A percentile compares a stretch with the other conserved stretches of the same genome.
phyloP scores from a whole-genome alignment of 2,329 filamentous ascomycete species.

The Taxawa tesnikishii region DNA sequence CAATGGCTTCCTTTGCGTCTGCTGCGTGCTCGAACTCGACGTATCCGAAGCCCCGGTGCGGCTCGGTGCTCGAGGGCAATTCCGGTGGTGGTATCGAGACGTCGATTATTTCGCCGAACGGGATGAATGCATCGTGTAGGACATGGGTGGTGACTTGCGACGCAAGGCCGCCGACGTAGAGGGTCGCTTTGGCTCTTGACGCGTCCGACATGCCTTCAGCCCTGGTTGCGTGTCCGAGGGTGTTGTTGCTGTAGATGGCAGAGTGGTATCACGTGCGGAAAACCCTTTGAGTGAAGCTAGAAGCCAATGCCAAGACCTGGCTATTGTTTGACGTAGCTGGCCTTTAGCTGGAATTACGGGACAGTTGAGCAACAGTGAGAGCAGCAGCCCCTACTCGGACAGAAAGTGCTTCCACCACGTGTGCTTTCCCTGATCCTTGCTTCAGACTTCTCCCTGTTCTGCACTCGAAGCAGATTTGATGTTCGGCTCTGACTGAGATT shows the following conservation, averaged over 20 bases:
- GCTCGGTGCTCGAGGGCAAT: slow-evolving; percentile 60
- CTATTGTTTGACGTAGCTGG: neutral
- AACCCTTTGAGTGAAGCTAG: neutral
- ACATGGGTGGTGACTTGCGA: slow-evolving; percentile 62
- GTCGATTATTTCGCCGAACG: slow-evolving; percentile 91
- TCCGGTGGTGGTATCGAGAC: slow-evolving; percentile 85
- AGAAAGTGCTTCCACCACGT: neutral
- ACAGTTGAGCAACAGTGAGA: neutral
- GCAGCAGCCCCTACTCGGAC: neutral
- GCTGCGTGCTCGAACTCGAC: slow-evolving; percentile 80
- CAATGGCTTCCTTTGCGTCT: slow-evolving; percentile 88
- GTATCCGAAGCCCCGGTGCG: slow-evolving; percentile 89
- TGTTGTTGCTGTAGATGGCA: slow-evolving; percentile 1
- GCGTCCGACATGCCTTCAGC: slow-evolving; percentile 66
- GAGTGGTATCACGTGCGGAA: neutral
- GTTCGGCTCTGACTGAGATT: neutral
- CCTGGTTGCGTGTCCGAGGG: too few relatives aligned
- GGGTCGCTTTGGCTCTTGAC: slow-evolving; percentile 74
- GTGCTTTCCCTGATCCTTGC: slow-evolving; percentile 1
- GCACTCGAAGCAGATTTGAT: slow-evolving; percentile 2
- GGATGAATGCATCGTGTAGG: slow-evolving; percentile 83
- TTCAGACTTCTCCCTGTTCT: slow-evolving; percentile 12
- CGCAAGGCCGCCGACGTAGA: slow-evolving; percentile 85
- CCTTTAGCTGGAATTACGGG: neutral
- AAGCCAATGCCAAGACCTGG: slow-evolving; percentile 5